Conservation (phyloP, 805 yeast genomes). For the Kluyveromyces dobzhanskii region DNA sequence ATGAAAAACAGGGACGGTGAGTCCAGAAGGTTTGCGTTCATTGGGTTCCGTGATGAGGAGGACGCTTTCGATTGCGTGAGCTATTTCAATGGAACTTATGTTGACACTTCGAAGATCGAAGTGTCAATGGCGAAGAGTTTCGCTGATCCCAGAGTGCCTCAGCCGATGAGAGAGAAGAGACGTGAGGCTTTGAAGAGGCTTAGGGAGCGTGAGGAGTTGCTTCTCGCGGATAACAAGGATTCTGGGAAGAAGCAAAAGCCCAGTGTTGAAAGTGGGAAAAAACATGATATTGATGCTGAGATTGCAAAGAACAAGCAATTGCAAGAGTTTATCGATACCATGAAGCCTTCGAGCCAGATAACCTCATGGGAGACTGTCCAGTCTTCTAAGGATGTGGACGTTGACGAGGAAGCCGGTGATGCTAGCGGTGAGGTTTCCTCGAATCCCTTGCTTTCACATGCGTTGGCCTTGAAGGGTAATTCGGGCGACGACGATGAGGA, state of each 20-base stretch:
- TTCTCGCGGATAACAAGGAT: constrained; percentile 35
- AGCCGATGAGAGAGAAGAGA: constrained; percentile 47
- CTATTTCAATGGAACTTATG: constrained; percentile 68
- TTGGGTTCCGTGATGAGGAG: constrained; percentile 66
- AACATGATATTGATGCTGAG: constrained; percentile 43
- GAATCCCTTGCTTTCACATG: constrained; percentile 34
- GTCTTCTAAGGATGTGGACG: constrained; percentile 8
- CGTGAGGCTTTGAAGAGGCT: constrained; percentile 42
- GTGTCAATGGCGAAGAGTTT: constrained; percentile 81
- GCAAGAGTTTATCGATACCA: constrained; percentile 72
- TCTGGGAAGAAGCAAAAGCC: constrained; percentile 32
- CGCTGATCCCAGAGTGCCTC: constrained; percentile 75
- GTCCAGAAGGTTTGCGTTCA: constrained; percentile 86
- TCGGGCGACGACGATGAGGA: constrained; percentile 16
- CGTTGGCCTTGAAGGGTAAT: constrained; percentile 30
- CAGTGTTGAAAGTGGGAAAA: constrained; percentile 21
- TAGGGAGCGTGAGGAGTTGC: constrained; percentile 39
- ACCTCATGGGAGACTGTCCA: constrained; percentile 57
- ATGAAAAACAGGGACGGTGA: constrained; percentile 76
- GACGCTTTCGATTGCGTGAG: constrained; percentile 76
- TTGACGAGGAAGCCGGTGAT: constrained; percentile 31
- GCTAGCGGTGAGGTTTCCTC: constrained; percentile 16
- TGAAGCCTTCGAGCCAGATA: constrained; percentile 64
- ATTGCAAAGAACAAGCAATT: constrained; percentile 59
- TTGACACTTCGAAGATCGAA: constrained; percentile 72